Evolutionary conservation across 306 rosid genomes (phyloP).

Genomic region (Castanopsis chinensis): DNA sequence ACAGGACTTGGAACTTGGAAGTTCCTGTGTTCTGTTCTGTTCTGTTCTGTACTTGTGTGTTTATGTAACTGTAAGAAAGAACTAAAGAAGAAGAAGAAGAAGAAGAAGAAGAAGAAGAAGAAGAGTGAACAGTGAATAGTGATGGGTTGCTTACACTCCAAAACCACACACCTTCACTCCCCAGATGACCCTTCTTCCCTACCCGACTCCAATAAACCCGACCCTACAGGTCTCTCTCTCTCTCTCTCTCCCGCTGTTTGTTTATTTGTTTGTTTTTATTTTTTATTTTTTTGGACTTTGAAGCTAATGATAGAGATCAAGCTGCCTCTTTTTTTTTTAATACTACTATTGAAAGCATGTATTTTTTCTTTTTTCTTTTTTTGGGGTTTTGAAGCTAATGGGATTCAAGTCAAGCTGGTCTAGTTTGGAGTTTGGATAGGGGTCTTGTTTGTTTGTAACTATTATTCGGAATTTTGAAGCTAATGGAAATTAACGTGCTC

Average conservation of each 20-base stretch:
- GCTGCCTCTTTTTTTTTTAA: conserved; percentile 5
- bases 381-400: conserved; percentile 35
- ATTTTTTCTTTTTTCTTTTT: conserved; percentile 5
- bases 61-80: too few species aligned
- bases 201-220: conserved; percentile 49
- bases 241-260: not conserved
- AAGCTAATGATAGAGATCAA: conserved; percentile 10
- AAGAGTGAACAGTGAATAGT: not conserved
- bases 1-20: not conserved
- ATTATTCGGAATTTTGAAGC: conserved; percentile 6
- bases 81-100: not conserved
- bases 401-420: not conserved
- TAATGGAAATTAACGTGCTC: not conserved
- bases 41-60: too few species aligned
- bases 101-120: not conserved
- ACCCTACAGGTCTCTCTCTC: conserved; percentile 47
- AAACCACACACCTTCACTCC: conserved; percentile 58
- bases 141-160: conserved; percentile 76
- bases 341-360: too few species aligned
- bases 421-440: not conserved
- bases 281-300: not conserved
- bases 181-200: conserved; percentile 58
- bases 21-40: not conserved
- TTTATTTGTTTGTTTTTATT: not conserved
- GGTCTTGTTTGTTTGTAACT: not conserved